phyloP scores from a whole-genome alignment of 768 basidiomycete species.

The Trametes punicea region DNA sequence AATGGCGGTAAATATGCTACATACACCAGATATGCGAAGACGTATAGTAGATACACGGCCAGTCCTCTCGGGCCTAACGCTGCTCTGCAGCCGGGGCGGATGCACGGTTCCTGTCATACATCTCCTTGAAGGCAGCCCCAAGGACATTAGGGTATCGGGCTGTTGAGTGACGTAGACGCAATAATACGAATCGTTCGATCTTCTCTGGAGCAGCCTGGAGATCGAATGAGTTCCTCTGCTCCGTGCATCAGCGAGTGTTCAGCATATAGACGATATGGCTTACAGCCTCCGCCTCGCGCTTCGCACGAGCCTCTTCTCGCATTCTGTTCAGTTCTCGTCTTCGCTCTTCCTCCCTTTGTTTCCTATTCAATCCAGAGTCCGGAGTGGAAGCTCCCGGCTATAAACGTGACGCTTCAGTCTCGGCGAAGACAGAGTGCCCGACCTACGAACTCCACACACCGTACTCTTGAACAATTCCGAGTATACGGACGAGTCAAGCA shows the following conservation, averaged over 20 bases:
- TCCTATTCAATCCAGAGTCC: conserved; percentile 36
- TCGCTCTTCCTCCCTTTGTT: conserved; percentile 69
- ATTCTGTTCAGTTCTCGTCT: conserved; percentile 63
- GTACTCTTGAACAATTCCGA: conserved; percentile 49
- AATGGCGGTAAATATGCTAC: conserved; percentile 1
- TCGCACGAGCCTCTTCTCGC: conserved; percentile 66
- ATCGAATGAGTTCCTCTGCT: conserved; percentile 26
- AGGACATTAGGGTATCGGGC: conserved; percentile 47
- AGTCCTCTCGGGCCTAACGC: neutral
- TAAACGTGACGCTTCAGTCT: neutral
- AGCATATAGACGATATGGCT: conserved; percentile 32
- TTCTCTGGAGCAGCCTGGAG: conserved; percentile 29
- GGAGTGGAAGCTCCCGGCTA: conserved; percentile 26
- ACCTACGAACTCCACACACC: conserved; percentile 12
- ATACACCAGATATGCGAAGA: neutral
- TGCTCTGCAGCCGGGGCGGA: neutral
- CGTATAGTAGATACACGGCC: neutral
- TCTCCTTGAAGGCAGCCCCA: conserved; percentile 27
- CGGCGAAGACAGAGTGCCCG: neutral
- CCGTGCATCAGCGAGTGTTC: neutral
- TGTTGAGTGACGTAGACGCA: conserved; percentile 47
- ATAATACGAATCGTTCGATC: conserved; percentile 55
- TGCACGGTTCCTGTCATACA: conserved; percentile 14
- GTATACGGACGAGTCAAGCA: conserved; percentile 62
- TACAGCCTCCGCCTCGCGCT: conserved; percentile 54